A percentile compares a stretch with the other conserved stretches of the same genome.
These are phyloP conservation scores for Aphanomyces stellatus DNA, from an alignment of 352 stramenopile genomes.

Conservation along the genomic window DNA sequence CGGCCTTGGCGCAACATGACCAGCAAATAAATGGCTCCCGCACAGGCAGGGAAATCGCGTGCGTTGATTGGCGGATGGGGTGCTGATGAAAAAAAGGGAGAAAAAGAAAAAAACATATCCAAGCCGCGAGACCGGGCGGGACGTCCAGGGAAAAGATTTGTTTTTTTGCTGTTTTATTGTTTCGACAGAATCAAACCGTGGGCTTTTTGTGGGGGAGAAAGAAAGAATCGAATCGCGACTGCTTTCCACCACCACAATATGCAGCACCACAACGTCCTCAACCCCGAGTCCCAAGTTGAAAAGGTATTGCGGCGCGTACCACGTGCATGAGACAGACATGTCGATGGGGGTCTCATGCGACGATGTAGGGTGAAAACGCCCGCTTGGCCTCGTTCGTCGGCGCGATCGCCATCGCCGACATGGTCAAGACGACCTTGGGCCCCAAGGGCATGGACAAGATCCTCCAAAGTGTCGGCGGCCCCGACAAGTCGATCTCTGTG, in stretches of 20 bases:
- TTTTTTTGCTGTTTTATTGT: neutral
- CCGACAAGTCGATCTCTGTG: slow-evolving; percentile 87
- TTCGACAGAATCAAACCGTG: neutral
- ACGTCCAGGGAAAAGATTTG: neutral
- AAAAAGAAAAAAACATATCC: slow-evolving; percentile 10
- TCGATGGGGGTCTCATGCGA: too few species aligned
- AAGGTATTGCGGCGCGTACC: slow-evolving; percentile 31
- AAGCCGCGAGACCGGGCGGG: neutral
- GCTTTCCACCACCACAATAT: slow-evolving; percentile 1
- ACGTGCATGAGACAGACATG: neutral
- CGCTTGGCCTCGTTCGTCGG: slow-evolving; percentile 98
- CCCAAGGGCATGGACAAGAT: slow-evolving; percentile 99
- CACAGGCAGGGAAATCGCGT: neutral
- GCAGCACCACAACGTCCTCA: slow-evolving; percentile 44
- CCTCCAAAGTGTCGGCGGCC: slow-evolving; percentile 89
- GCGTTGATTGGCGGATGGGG: too few species aligned
- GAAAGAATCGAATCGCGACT: neutral
- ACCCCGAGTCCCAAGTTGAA: slow-evolving; percentile 76
- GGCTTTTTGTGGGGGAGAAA: neutral
- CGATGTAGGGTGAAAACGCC: slow-evolving; percentile 94
- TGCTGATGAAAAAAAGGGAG: neutral
- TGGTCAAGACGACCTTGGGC: slow-evolving; percentile 99
- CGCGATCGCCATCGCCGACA: slow-evolving; percentile 98
- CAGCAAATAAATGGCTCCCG: neutral
- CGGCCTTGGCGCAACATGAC: neutral